A percentile compares a stretch with the other conserved stretches of the same genome.
phyloP scores from a whole-genome alignment of 2,329 filamentous ascomycete species.

The Scedosporium apiospermum region DNA sequence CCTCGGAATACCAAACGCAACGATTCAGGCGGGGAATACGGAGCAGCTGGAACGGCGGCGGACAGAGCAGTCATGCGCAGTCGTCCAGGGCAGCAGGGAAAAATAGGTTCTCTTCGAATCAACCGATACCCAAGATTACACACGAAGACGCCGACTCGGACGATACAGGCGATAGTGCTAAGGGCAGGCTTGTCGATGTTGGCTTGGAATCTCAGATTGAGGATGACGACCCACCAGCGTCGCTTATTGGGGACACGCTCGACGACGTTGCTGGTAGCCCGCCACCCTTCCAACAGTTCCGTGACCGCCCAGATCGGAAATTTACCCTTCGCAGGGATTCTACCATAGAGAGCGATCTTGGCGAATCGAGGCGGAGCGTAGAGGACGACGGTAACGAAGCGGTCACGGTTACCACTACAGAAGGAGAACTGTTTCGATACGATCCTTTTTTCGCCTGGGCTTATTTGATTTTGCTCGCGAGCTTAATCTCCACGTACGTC shows the following conservation, averaged over 20 bases:
- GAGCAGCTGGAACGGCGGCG: conserved; percentile 51
- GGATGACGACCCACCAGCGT: conserved; percentile 50
- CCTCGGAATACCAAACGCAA: conserved; percentile 10
- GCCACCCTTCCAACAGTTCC: conserved; percentile 54
- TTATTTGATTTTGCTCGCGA: conserved; percentile 75
- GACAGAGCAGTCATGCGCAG: conserved; percentile 24
- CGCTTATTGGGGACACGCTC: conserved; percentile 45
- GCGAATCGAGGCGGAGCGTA: conserved; percentile 18
- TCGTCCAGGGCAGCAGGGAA: neutral
- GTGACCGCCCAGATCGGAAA: conserved; percentile 26
- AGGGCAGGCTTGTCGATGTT: conserved; percentile 75
- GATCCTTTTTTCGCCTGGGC: conserved; percentile 89
- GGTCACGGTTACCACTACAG: conserved; percentile 13
- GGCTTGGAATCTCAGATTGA: conserved; percentile 63
- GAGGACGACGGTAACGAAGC: conserved; percentile 7
- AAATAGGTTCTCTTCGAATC: neutral
- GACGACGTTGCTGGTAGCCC: conserved; percentile 37
- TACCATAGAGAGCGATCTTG: conserved; percentile 38
- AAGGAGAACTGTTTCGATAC: conserved; percentile 65
- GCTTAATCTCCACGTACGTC: conserved; percentile 79
- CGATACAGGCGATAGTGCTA: conserved; percentile 17
- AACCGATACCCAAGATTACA: neutral
- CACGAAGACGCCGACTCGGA: neutral
- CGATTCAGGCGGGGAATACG: conserved; percentile 40
- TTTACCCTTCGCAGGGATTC: conserved; percentile 32